phyloP scores from a whole-genome alignment of 495 filamentous ascomycete species.

The Extremus antarcticus region DNA sequence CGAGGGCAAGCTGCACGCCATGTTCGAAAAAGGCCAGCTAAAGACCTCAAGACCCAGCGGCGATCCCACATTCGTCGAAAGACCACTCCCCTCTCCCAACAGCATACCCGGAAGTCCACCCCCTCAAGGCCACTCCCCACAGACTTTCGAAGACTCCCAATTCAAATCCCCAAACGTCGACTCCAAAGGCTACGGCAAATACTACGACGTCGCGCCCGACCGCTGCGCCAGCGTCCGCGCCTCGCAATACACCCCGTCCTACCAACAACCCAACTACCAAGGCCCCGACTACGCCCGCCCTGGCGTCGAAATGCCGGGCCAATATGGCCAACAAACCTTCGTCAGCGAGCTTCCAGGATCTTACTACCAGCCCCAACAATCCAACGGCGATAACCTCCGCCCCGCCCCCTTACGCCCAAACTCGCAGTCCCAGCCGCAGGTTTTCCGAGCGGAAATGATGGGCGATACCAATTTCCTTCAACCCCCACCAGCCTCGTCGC shows the following conservation, averaged over 20 bases:
- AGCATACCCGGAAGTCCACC: background rate
- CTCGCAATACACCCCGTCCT: constrained; percentile 6
- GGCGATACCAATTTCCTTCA: constrained; percentile 10
- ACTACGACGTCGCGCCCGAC: constrained; percentile 12
- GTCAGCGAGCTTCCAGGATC: constrained; percentile 12
- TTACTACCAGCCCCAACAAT: constrained; percentile 7
- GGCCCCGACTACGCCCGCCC: constrained; percentile 4
- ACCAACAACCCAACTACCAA: constrained; percentile 8
- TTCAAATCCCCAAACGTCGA: constrained; percentile 4
- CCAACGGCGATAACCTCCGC: constrained; percentile 4
- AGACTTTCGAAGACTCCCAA: background rate
- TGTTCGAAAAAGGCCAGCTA: constrained; percentile 30
- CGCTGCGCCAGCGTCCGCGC: background rate
- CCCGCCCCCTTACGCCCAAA: constrained; percentile 7
- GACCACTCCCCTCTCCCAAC: constrained; percentile 3
- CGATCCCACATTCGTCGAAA: constrained; percentile 6
- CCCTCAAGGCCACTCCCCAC: constrained; percentile 1
- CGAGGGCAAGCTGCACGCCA: constrained; percentile 26
- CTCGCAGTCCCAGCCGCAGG: background rate
- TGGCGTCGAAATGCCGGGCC: background rate
- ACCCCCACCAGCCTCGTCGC: background rate
- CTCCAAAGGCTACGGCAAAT: constrained; percentile 8
- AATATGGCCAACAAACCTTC: background rate
- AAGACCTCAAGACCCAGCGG: constrained; percentile 22
- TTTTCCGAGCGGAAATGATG: constrained; percentile 11